A percentile compares a stretch with the other conserved stretches of the same genome.
Evolutionary conservation across 352 stramenopile genomes (phyloP).

Genomic region (Phytophthora multivora): DNA sequence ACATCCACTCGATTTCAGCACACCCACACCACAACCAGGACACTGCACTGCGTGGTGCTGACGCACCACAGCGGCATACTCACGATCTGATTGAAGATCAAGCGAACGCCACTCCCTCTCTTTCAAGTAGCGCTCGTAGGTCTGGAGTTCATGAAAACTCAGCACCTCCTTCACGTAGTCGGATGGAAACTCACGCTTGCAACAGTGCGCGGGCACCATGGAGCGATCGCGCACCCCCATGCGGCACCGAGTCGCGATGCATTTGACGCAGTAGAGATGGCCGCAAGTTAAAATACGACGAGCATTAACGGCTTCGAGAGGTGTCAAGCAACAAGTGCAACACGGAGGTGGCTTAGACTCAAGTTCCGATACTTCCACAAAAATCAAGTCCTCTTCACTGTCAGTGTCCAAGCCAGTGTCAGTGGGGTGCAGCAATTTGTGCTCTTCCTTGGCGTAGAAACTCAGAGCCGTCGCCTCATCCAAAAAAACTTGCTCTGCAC

Average conservation of each 20-base stretch:
- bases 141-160: constrained; percentile 22
- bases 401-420: constrained; percentile 11
- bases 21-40: constrained; percentile 69
- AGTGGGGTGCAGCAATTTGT: constrained; percentile 29
- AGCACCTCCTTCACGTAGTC: constrained; percentile 67
- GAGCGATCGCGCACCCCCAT: constrained; percentile 61
- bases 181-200: constrained; percentile 64
- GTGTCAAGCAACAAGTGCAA: constrained; percentile 45
- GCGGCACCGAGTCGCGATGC: constrained; percentile 54
- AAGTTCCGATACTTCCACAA: constrained; percentile 9
- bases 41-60: constrained; percentile 53
- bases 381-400: constrained; percentile 26
- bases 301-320: constrained; percentile 15
- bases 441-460: constrained; percentile 46
- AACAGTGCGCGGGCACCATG: constrained; percentile 72
- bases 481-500: constrained; percentile 35
- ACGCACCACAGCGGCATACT: constrained; percentile 55
- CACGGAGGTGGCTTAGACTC: constrained; percentile 45
- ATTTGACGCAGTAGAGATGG: constrained; percentile 67
- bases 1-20: constrained; percentile 58
- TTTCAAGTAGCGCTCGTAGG: constrained; percentile 61
- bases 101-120: constrained; percentile 54
- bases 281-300: constrained; percentile 51
- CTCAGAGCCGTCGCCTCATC: constrained; percentile 55
- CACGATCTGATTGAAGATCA: constrained; percentile 60